Base-by-base conservation (phyloP, 345 rosid species). In the Populus davidiana region DNA sequence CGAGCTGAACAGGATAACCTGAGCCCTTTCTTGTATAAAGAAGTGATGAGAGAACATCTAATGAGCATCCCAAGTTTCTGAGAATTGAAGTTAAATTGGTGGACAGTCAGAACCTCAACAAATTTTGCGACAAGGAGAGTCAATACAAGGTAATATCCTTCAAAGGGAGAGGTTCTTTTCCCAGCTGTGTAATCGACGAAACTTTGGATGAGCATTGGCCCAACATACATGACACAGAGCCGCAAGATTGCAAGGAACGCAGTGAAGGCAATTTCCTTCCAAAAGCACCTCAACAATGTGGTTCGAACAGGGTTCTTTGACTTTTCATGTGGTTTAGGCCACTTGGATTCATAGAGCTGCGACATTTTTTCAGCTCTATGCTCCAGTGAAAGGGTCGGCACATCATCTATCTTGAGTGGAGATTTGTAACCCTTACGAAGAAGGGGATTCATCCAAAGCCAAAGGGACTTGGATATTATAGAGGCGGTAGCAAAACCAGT, bases 21-120 rank as follows among this genome's bases (percentile, higher is more conserved):
- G 70, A 93, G 67, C 5, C 99, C 98, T 80, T 95, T 95, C 81
- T 73, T 87, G 90, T 93, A 95, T 47, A 93, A 70, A 33, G 96
- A 87, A 68, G 97, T 92, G 75, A 93, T 86, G n/a, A 93, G 93
- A 12, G 97, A 87, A 18, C 89, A 91, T 71, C 99, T 86, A 63
- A 95, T 93, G 33, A 92, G 91, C 98, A 91, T 95, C 62, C 99
- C 99, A 18, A 95, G 92, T 81, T 93, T 95, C 89, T 91, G 99
- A 6, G 96, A 85, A 50, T 90, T 86, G 92, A 95, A 95, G 82
- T 93, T 90, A 73, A 93, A 93, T 67, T 93, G 99, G 81, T 95
- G 99, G 31, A 85, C 82, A 9, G 87, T 65, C 70, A 95, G 77
- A 61, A 95, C 99, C 84, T 95, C 99, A 4, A 93, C 71, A 77